phyloP scores from a whole-genome alignment of 2,329 filamentous ascomycete genomes.

The Dactylella cylindrospora region DNA sequence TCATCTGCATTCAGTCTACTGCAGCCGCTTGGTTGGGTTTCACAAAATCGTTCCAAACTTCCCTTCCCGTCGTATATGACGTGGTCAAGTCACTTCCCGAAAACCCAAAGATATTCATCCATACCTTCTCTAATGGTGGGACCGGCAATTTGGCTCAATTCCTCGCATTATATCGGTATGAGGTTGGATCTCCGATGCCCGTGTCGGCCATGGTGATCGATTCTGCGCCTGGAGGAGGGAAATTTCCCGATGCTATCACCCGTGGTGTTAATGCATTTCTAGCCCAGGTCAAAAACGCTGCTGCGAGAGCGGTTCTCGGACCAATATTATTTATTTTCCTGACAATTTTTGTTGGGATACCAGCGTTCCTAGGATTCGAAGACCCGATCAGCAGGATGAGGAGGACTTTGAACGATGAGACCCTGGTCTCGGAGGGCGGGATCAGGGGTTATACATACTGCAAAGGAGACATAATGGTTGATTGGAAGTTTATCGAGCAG shows the following conservation, averaged over 20 bases:
- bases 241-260: constrained; percentile 32
- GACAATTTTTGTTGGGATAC: constrained; percentile 5
- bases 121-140: constrained; percentile 36
- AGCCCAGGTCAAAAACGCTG: constrained; percentile 11
- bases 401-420: constrained; percentile 32
- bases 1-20: constrained; percentile 22
- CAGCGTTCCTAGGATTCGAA: constrained; percentile 20
- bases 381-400: constrained; percentile 23
- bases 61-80: constrained; percentile 17
- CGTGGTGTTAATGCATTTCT: constrained; percentile 26
- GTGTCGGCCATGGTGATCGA: constrained; percentile 21
- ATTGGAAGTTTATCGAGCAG: constrained; percentile 28
- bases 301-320: constrained; percentile 13
- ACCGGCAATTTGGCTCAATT: constrained; percentile 15
- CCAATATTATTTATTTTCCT: constrained; percentile 16
- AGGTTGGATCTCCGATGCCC: constrained; percentile 20
- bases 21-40: constrained; percentile 21
- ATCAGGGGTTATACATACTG: constrained; percentile 31
- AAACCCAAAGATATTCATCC: constrained; percentile 27
- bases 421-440: constrained; percentile 24
- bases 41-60: constrained; percentile 6
- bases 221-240: constrained; percentile 27
- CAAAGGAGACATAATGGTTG: constrained; percentile 27
- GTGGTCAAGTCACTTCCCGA: constrained; percentile 25
- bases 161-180: constrained; percentile 17